Base-by-base conservation (phyloP, 306 rosid genomes). In the Dicorynia guianensis region DNA sequence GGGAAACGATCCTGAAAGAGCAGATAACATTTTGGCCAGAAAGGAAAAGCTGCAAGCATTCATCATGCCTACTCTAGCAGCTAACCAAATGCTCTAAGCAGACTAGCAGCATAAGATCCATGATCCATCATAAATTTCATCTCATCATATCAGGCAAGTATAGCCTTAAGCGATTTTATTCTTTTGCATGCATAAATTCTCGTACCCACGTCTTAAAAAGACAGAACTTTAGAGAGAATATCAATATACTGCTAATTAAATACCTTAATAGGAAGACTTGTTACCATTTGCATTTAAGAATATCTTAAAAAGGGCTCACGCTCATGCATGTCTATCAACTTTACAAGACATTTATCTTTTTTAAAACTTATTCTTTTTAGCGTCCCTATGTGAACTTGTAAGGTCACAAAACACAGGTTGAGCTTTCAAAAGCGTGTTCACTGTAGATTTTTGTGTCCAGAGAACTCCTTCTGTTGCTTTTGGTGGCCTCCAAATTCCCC, bases 301-400 rank as follows among this genome's bases (percentile, higher is more conserved):
- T 42, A 5, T 15, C 18, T 12, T 15, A 9, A 52, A 15, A 6
- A 52, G 7, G 40, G 13, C 14, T 1, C 17, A 18, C 44, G 15
- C 67, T 65, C 40, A 38, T 60, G 48, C 55, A 15, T 7, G 25
- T 46, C 19, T 7, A 35, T 11, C 8, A 60, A 34, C 35, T 47
- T n/a, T n/a, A n/a, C n/a, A n/a, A n/a, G n/a, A n/a, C n/a, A n/a
- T n/a, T n/a, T n/a, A n/a, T n/a, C n/a, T n/a, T n/a, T 48, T 44
- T 46, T 30, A 39, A 59, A 49, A 44, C 77, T 48, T 13, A 11
- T 3, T 39, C 7, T 11, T 6, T 25, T 63, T 3, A 19, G 63
- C 13, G 55, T 18, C 71, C 69, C 43, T 39, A 63, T 38, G 42
- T 74, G 50, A 62, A 49, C 33, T 63, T 19, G 55, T 20, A 63